These are phyloP conservation scores for Solanum paucissectum DNA, from an alignment of 257 asterid genomes.

Conservation along the genomic window DNA sequence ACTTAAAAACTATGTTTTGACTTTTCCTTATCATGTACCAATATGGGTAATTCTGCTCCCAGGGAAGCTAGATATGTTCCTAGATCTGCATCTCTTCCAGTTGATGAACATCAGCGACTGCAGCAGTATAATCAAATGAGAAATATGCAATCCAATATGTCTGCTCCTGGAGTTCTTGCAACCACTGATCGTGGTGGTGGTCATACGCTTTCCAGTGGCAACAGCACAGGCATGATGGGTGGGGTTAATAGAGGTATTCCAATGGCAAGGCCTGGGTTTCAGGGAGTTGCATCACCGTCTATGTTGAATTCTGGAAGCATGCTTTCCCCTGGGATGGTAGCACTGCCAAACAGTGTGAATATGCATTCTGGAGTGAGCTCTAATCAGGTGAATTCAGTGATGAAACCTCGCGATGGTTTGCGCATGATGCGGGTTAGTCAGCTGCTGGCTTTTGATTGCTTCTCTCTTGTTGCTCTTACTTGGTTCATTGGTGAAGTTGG, in stretches of 20 bases:
- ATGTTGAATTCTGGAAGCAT: slow-evolving; percentile 49
- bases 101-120: slow-evolving; percentile 81
- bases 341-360: slow-evolving; percentile 39
- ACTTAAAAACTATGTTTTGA: neutral
- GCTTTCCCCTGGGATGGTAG: slow-evolving; percentile 54
- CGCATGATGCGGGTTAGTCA: slow-evolving; percentile 65
- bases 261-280: slow-evolving; percentile 66
- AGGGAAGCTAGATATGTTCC: slow-evolving; percentile 74
- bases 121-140: slow-evolving; percentile 68
- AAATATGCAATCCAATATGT: slow-evolving; percentile 41
- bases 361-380: slow-evolving; percentile 57
- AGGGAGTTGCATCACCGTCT: slow-evolving; percentile 55
- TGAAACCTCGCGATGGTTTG: slow-evolving; percentile 57
- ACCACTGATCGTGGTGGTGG: slow-evolving; percentile 69
- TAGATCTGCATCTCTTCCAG: slow-evolving; percentile 48
- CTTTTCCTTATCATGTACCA: neutral
- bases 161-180: slow-evolving; percentile 58
- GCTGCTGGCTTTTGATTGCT: neutral
- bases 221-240: slow-evolving; percentile 42
- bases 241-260: slow-evolving; percentile 60
- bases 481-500: neutral
- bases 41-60: slow-evolving; percentile 2
- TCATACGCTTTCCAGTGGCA: slow-evolving; percentile 58
- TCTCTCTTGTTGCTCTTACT: neutral
- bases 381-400: slow-evolving; percentile 55